phyloP scores from a whole-genome alignment of 495 filamentous ascomycete species.

The Daldinia bambusicola region DNA sequence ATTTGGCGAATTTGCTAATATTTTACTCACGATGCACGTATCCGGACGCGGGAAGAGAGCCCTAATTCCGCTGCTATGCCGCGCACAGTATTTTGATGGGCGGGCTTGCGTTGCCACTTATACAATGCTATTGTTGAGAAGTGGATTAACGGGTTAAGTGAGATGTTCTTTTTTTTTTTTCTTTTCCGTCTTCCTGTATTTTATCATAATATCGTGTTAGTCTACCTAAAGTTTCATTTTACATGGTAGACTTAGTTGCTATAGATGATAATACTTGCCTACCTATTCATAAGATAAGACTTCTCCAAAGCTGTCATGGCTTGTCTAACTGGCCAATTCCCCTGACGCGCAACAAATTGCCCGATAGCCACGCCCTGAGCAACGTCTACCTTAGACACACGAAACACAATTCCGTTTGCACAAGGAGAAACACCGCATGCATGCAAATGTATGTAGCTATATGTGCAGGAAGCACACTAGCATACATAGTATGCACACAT shows the following conservation, averaged over 20 bases:
- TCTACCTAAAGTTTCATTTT: background rate
- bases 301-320: background rate
- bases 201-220: background rate
- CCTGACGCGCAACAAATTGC: conserved; percentile 39
- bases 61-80: conserved; percentile 44
- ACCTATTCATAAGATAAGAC: conserved; percentile 4
- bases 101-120: conserved; percentile 31
- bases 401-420: conserved; percentile 47
- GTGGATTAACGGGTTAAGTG: background rate
- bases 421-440: conserved; percentile 43
- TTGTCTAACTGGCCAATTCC: conserved; percentile 1
- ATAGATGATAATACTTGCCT: background rate
- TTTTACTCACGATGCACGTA: conserved; percentile 46
- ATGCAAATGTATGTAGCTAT: conserved; percentile 32
- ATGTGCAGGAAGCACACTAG: conserved; percentile 38
- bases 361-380: conserved; percentile 39
- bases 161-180: background rate
- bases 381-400: conserved; percentile 30
- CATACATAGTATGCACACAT: conserved; percentile 27
- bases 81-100: conserved; percentile 40
- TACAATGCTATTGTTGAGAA: conserved; percentile 33
- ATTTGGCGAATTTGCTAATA: conserved; percentile 44
- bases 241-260: background rate
- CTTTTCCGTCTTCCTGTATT: background rate
- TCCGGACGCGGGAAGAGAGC: conserved; percentile 42